These are phyloP conservation scores for Ceratobasidium sp. DNA, from an alignment of 1,284 basidiomycete species.

Conservation along the genomic window DNA sequence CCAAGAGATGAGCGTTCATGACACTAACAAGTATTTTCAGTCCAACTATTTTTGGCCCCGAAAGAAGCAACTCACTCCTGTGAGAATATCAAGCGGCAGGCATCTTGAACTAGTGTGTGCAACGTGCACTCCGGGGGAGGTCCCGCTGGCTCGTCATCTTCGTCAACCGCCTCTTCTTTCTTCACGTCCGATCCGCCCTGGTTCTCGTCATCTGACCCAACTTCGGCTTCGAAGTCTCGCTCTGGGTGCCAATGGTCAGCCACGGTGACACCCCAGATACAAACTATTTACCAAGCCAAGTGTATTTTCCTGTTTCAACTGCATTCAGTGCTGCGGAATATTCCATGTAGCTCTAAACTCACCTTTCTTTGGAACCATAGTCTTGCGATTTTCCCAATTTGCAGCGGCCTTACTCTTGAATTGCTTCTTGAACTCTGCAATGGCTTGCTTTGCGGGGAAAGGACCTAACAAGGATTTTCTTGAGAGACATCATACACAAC, in stretches of 20 bases:
- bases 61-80: conserved; percentile 56
- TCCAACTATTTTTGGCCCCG: neutral
- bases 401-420: conserved; percentile 67
- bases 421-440: conserved; percentile 69
- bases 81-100: conserved; percentile 50
- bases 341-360: conserved; percentile 42
- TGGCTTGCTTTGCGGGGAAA: conserved; percentile 56
- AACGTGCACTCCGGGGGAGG: conserved; percentile 63
- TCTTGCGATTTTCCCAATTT: conserved; percentile 64
- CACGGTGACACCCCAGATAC: neutral
- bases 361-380: conserved; percentile 68
- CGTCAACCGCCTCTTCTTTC: conserved; percentile 51
- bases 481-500: neutral
- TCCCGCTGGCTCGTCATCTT: conserved; percentile 51
- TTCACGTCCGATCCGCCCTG: conserved; percentile 60
- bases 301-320: conserved; percentile 62
- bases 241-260: conserved; percentile 54
- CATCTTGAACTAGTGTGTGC: conserved; percentile 55
- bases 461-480: conserved; percentile 53
- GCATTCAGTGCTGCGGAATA: conserved; percentile 11
- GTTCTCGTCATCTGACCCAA: conserved; percentile 46
- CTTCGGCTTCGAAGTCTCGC: conserved; percentile 59
- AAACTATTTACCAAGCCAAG: conserved; percentile 63
- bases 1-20: conserved; percentile 67
- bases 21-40: conserved; percentile 55